Conservation (phyloP, 1,139 yeast species). For the Zygoascus hellenicus region DNA sequence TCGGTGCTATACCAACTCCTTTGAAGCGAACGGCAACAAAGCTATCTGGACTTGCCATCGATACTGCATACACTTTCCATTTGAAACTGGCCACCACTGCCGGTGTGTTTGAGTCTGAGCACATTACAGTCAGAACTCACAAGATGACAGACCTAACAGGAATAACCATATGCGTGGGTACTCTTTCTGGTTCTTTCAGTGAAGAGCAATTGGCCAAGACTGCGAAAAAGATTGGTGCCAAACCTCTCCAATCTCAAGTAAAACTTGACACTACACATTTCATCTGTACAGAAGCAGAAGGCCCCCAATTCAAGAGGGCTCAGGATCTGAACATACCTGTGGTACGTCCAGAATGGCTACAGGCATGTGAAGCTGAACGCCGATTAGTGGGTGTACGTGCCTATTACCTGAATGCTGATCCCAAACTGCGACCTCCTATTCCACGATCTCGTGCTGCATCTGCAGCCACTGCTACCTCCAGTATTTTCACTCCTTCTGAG, state of each 20-base stretch:
- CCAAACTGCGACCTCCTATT: conserved; percentile 31
- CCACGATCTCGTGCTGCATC: conserved; percentile 28
- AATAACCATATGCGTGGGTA: conserved; percentile 86
- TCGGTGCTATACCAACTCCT: conserved; percentile 86
- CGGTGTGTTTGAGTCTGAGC: conserved; percentile 69
- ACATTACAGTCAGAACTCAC: conserved; percentile 71
- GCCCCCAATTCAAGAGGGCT: conserved; percentile 69
- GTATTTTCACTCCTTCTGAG: conserved; percentile 5
- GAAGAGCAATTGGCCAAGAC: conserved; percentile 58
- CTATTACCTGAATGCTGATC: conserved; percentile 39
- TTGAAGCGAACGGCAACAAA: conserved; percentile 74
- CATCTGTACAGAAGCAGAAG: conserved; percentile 67
- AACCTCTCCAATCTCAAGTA: conserved; percentile 66
- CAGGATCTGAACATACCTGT: conserved; percentile 85
- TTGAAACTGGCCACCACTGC: conserved; percentile 83
- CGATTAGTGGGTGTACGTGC: conserved; percentile 91
- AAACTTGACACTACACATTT: conserved; percentile 93
- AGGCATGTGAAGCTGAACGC: conserved; percentile 87
- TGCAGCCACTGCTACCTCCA: conserved; percentile 21
- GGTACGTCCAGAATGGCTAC: conserved; percentile 94
- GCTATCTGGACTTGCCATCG: conserved; percentile 85
- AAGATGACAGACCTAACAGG: conserved; percentile 96
- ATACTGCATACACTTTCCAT: conserved; percentile 73
- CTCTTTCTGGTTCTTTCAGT: conserved; percentile 48
- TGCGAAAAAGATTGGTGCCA: conserved; percentile 72